phyloP scores from a whole-genome alignment of 1,284 basidiomycete genomes.

The Fomitiporia mediterranea region DNA sequence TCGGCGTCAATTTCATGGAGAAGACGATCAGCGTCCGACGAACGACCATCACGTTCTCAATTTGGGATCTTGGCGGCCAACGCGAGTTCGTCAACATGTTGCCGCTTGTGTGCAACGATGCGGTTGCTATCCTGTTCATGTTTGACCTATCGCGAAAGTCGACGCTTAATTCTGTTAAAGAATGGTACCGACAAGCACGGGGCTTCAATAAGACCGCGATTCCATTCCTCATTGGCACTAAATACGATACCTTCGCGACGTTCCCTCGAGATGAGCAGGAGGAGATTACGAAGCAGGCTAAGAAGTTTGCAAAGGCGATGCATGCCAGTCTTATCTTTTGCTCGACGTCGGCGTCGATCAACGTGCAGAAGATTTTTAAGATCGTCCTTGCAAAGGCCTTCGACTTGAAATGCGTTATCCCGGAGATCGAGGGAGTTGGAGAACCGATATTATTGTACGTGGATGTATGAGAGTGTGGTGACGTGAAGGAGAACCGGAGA shows the following conservation, averaged over 20 bases:
- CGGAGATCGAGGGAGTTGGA: constrained; percentile 92
- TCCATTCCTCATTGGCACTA: constrained; percentile 95
- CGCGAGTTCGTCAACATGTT: constrained; percentile 99
- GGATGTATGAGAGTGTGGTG: constrained; percentile 56
- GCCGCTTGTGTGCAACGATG: constrained; percentile 96
- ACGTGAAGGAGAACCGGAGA: constrained; percentile 2
- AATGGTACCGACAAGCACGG: constrained; percentile 97
- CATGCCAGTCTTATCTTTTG: constrained; percentile 98
- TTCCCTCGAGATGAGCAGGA: constrained; percentile 97
- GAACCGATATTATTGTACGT: constrained; percentile 91
- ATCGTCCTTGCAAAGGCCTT: constrained; percentile 89
- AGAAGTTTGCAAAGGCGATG: constrained; percentile 97
- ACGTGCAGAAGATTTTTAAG: constrained; percentile 99
- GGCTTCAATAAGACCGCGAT: constrained; percentile 99
- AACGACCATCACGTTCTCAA: constrained; percentile 98
- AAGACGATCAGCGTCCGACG: constrained; percentile 96
- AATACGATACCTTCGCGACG: constrained; percentile 96
- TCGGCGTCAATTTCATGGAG: constrained; percentile 99
- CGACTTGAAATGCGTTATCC: constrained; percentile 92
- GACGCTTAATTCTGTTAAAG: constrained; percentile 96
- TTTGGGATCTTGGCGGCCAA: constrained; percentile 98
- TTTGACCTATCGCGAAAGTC: constrained; percentile 97
- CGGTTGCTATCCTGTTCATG: constrained; percentile 99
- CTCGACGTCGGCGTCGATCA: constrained; percentile 96
- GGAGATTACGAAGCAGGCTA: constrained; percentile 98